phyloP scores from a whole-genome alignment of 2,329 filamentous ascomycete genomes.

The Phialophora verrucosa region DNA sequence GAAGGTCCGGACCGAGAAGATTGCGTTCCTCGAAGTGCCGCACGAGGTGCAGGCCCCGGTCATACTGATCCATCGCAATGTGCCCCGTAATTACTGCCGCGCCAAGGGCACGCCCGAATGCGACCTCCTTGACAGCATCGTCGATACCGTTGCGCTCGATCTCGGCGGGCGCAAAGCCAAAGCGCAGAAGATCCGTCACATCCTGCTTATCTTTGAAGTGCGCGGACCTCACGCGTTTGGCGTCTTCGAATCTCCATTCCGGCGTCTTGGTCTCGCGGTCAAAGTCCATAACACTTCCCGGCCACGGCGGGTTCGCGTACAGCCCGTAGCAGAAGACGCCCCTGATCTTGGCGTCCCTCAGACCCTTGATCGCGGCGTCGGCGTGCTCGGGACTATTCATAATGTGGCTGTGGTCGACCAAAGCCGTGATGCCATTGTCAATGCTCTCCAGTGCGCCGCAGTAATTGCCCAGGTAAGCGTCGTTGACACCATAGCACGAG shows the following conservation, averaged over 20 bases:
- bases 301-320: constrained; percentile 23
- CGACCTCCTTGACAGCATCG: constrained; percentile 20
- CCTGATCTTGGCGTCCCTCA: constrained; percentile 23
- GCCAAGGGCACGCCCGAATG: constrained; percentile 18
- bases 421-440: constrained; percentile 23
- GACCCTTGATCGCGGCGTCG: constrained; percentile 20
- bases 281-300: constrained; percentile 16
- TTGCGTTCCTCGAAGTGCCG: constrained; percentile 22
- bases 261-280: constrained; percentile 23
- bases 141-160: constrained; percentile 17
- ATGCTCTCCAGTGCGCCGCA: constrained; percentile 26
- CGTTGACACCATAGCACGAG: constrained; percentile 13
- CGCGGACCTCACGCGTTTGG: constrained; percentile 18
- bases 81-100: constrained; percentile 24
- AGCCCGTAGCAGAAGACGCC: constrained; percentile 23
- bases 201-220: constrained; percentile 16
- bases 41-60: constrained; percentile 22
- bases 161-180: constrained; percentile 26
- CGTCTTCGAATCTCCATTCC: constrained; percentile 25
- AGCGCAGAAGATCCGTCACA: constrained; percentile 20
- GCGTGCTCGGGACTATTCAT: constrained; percentile 35
- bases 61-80: constrained; percentile 17
- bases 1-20: constrained; percentile 22
- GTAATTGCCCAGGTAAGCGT: constrained; percentile 24
- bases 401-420: constrained; percentile 27